Conservation (phyloP, 164 flowering plant species). For the Macadamia integrifolia region DNA sequence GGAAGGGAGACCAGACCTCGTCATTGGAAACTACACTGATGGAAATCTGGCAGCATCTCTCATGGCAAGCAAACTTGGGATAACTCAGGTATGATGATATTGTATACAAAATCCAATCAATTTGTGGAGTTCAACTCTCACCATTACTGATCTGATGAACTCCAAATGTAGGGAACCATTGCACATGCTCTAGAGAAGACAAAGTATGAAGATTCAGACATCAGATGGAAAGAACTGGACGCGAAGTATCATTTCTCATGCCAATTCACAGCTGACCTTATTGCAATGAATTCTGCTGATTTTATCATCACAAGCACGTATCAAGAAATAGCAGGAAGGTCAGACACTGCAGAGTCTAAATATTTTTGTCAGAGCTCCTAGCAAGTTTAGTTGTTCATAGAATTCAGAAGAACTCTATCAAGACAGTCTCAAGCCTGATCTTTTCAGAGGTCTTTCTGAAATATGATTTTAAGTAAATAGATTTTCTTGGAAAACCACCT, state of each 20-base stretch:
- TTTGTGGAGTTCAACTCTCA: background rate
- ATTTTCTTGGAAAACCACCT: background rate
- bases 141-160: background rate
- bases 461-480: background rate
- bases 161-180: conserved; percentile 62
- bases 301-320: conserved; percentile 96
- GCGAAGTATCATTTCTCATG: conserved; percentile 90
- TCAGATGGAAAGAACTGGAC: conserved; percentile 76
- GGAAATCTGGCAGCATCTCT: conserved; percentile 91
- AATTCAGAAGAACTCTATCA: no score
- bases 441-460: background rate
- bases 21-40: conserved; percentile 89
- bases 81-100: conserved; percentile 54
- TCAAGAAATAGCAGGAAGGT: conserved; percentile 99
- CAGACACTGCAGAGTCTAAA: conserved; percentile 1
- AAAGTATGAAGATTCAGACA: conserved; percentile 91
- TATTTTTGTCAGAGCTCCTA: no score
- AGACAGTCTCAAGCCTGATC: no score
- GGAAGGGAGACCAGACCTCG: conserved; percentile 86
- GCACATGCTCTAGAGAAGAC: conserved; percentile 99
- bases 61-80: conserved; percentile 74
- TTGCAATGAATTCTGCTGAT: conserved; percentile 90
- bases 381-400: no score
- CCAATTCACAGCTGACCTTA: conserved; percentile 86
- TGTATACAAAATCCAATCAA: background rate